Evolutionary conservation across 2,329 filamentous ascomycete genomes (phyloP), one percentile per base, ranked within the genome.

Genomic region (Arthrobotrys iridis): DNA sequence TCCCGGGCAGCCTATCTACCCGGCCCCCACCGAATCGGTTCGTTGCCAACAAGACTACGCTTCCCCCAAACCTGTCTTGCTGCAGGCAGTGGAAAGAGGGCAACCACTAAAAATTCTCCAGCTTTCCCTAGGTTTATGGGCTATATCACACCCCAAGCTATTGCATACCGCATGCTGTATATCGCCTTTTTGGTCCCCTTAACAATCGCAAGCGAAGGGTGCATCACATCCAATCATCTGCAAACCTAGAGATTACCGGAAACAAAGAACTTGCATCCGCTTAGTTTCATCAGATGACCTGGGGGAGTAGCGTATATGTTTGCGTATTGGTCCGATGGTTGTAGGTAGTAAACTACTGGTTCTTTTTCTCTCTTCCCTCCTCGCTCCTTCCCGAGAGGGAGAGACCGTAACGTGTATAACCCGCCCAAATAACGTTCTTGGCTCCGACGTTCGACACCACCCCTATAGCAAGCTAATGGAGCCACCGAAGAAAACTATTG

Each of bases 231-330:
- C 70, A 74, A 74, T 74, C 70, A 74, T 55, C 26, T 52, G 62
- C 28, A 28, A 60, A 62, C 59, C 62, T 52, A 58, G n/a, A 57
- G 60, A 43, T 26, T 58, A 64, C 64, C 68, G 68, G 68, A 73
- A 65, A 73, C 60, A 65, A 73, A 50, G 26, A 64, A 43, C 66
- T 57, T 71, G 66, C 66, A 64, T 72, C 67, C 67, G 67, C 59
- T 65, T 62, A 52, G 60, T 65, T 66, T 58, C 48, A 65, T 64
- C 65, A 70, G 45, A 70, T 70, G 65, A 70, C 65, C 65, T 55
- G 43, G 45, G 43, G 45, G 24, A 59, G 62, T 57, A 67, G 67
- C 65, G 43, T 66, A 46, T 43, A 67, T n/a, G 30, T 50, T 37
- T 55, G 45, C 52, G 41, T 55, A 35, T 55, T 55, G 50, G 18